phyloP scores from a whole-genome alignment of 768 basidiomycete species.

The Tylopilus cervinicoccineus region DNA sequence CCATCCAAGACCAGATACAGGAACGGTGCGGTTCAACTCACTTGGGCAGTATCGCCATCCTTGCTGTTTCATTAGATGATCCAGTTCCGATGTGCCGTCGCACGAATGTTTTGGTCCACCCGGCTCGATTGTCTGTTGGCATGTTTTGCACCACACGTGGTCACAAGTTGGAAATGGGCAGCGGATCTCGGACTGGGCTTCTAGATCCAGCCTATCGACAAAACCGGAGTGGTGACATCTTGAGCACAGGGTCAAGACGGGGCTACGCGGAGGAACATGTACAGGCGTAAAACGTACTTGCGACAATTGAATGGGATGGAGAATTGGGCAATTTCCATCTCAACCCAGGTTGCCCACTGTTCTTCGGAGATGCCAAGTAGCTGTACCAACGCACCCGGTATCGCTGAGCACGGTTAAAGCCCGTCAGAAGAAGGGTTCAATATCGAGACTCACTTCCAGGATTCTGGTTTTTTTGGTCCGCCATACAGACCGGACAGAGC shows the following conservation, averaged over 20 bases:
- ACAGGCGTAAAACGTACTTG: slow-evolving; percentile 34
- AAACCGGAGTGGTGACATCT: slow-evolving; percentile 52
- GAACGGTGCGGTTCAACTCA: slow-evolving; percentile 13
- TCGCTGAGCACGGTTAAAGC: slow-evolving; percentile 24
- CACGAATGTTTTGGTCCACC: slow-evolving; percentile 49
- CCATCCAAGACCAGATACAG: not conserved
- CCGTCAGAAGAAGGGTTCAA: not conserved
- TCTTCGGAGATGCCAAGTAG: slow-evolving; percentile 43
- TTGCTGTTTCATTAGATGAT: slow-evolving; percentile 43
- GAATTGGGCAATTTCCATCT: slow-evolving; percentile 43
- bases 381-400: slow-evolving; percentile 36
- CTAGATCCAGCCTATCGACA: slow-evolving; percentile 48
- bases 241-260: not conserved
- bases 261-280: not conserved
- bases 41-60: slow-evolving; percentile 68
- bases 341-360: slow-evolving; percentile 40
- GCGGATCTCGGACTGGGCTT: slow-evolving; percentile 35
- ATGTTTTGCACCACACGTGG: slow-evolving; percentile 58
- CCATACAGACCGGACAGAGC: slow-evolving; percentile 53
- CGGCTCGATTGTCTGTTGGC: slow-evolving; percentile 39
- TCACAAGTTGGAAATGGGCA: slow-evolving; percentile 50
- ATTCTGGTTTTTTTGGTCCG: slow-evolving; percentile 27
- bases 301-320: slow-evolving; percentile 45
- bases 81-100: slow-evolving; percentile 52
- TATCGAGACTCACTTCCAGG: slow-evolving; percentile 27